These are phyloP conservation scores for Termitomyces sp. DNA, from an alignment of 768 basidiomycete genomes.

Conservation along the genomic window DNA sequence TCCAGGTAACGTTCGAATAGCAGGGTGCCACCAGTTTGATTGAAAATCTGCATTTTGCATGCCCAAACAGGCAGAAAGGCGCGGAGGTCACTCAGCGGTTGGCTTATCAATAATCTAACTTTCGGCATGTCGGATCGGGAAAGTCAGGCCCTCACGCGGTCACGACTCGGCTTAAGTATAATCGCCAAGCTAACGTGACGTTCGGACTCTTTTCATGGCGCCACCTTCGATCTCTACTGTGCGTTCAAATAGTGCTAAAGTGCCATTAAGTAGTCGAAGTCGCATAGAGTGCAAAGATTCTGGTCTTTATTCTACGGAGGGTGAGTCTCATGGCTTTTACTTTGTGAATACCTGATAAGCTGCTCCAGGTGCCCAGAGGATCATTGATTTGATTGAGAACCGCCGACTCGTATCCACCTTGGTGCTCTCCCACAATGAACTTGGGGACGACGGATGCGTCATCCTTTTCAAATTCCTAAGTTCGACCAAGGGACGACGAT, in stretches of 20 bases:
- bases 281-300: slow-evolving; percentile 28
- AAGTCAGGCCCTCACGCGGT: background rate
- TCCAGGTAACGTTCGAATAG: background rate
- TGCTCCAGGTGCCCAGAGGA: slow-evolving; percentile 43
- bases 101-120: too few species aligned
- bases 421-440: slow-evolving; percentile 50
- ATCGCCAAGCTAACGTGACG: background rate
- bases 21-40: background rate
- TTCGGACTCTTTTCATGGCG: background rate
- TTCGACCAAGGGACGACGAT: slow-evolving; percentile 43
- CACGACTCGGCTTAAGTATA: too few species aligned
- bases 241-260: background rate
- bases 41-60: background rate
- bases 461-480: slow-evolving; percentile 52
- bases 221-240: background rate
- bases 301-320: slow-evolving; percentile 23
- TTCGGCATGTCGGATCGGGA: background rate
- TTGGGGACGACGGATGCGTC: slow-evolving; percentile 56
- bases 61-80: too few species aligned
- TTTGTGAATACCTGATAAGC: background rate
- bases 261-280: slow-evolving; percentile 6
- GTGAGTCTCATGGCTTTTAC: slow-evolving; percentile 14
- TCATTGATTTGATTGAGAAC: slow-evolving; percentile 44
- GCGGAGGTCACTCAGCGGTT: too few species aligned
- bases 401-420: slow-evolving; percentile 51